Base-by-base conservation (phyloP, 2,329 filamentous ascomycete species). In the Aspergillus sp. region DNA sequence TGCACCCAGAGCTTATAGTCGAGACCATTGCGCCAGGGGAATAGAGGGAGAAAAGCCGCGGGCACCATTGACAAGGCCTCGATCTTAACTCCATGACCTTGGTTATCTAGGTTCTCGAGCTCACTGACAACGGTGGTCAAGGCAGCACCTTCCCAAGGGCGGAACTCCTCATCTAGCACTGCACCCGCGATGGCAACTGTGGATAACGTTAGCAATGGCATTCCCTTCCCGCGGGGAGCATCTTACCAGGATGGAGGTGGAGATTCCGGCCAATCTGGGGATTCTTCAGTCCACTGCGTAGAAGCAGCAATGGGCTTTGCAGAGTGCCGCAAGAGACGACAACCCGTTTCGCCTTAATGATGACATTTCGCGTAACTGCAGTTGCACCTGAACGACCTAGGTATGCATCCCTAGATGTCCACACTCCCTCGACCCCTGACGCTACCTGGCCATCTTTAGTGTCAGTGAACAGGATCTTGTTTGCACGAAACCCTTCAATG, bases 41-140 rank as follows among this genome's bases (percentile, higher is more conserved):
- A 80, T 55, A 84, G 78, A 5, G 87, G 79, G 13, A 92, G 78
- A 67, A 86, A 83, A 2, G 87, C 73, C 17, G 87, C 85, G 0
- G 92, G 91, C 70, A 92, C 70, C 89, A 95, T 93, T 69, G 85
- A 85, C 1, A 86, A 86, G 9, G 87, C 82, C 80, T 97, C 92
- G 28, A 97, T 80, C 74, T 96, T 96, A 52, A 84, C 83, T 41
- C 94, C 94, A 69, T 97, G 91, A 59, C 92, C 91, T 45, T 87
- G 82, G 5, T 86, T 85, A 72, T 97, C 92, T 0, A 93, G 81
- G 67, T 97, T 89, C 65, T 96, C 90, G 67, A 93, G 91, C 57
- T 90, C 87, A 47, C 83, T 86, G 64, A 91, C 89, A 17, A 93
- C 88, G 4, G 87, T 85, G 0, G 93, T 97, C 60, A 97, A 85